Percentiles rank a stretch among this genome's conserved stretches.
Evolutionary conservation across 495 filamentous ascomycete genomes (phyloP).

Genomic region (Penicillium malachiteum): DNA sequence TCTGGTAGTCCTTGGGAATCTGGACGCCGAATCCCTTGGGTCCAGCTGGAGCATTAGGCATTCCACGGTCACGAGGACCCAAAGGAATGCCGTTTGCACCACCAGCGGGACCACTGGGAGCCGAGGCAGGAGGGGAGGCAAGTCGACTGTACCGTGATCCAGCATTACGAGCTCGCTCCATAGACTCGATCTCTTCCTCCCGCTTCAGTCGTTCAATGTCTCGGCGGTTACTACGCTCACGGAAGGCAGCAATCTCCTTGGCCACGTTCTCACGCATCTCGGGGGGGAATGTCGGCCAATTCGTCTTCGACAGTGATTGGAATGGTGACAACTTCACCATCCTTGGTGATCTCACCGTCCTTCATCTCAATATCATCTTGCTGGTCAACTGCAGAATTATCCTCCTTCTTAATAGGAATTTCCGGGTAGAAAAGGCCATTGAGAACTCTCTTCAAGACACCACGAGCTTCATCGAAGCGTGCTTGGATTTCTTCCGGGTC

Average conservation of each 20-base stretch:
- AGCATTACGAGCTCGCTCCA: constrained; percentile 73
- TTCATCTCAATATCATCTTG: constrained; percentile 74
- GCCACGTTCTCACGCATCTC: constrained; percentile 98
- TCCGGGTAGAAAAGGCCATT: constrained; percentile 69
- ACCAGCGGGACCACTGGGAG: constrained; percentile 68
- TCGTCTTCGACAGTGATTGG: constrained; percentile 89
- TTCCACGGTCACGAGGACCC: constrained; percentile 70
- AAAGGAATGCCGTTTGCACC: constrained; percentile 82
- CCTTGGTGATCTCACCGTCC: constrained; percentile 55
- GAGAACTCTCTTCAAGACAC: constrained; percentile 62
- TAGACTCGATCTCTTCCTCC: constrained; percentile 90
- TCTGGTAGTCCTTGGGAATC: constrained; percentile 75
- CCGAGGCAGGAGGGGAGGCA: constrained; percentile 63
- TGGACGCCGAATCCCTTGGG: constrained; percentile 71
- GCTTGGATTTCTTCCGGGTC: constrained; percentile 63
- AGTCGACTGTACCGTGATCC: constrained; percentile 66
- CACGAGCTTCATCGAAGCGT: constrained; percentile 66
- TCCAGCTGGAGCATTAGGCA: constrained; percentile 77
- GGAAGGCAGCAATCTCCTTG: constrained; percentile 89
- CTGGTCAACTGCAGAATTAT: constrained; percentile 47
- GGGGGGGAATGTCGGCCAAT: constrained; percentile 87
- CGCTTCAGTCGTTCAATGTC: constrained; percentile 83
- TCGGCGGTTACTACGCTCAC: constrained; percentile 80
- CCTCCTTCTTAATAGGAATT: constrained; percentile 49
- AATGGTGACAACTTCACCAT: constrained; percentile 84